A percentile compares a stretch with the other conserved stretches of the same genome.
phyloP scores from a whole-genome alignment of 805 yeast genomes.

The Isabelozyma heimii region DNA sequence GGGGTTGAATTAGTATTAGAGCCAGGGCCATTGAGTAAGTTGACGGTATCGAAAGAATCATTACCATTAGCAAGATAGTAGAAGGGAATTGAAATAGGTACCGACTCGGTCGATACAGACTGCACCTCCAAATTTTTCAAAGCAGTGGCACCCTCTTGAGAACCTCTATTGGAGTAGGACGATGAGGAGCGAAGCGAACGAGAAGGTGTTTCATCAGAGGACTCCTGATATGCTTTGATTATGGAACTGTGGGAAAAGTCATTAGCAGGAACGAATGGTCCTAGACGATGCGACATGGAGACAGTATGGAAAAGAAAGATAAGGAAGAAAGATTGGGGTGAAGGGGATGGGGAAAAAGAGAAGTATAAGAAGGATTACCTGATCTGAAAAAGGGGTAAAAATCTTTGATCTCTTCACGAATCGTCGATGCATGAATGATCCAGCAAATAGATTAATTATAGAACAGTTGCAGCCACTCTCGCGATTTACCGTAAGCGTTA shows the following conservation, averaged over 20 bases:
- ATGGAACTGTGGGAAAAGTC: not conserved
- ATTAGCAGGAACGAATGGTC: not conserved
- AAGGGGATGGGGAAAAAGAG: not conserved
- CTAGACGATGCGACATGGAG: not conserved
- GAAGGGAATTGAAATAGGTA: slow-evolving; percentile 28
- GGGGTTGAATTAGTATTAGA: slow-evolving; percentile 4
- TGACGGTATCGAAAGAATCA: slow-evolving; percentile 23
- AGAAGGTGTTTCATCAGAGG: not conserved
- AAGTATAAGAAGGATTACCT: not conserved
- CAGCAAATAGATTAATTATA: no score
- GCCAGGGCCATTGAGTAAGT: slow-evolving; percentile 11
- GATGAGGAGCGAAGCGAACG: not conserved
- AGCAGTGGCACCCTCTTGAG: not conserved
- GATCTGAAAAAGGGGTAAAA: not conserved
- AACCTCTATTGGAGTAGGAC: not conserved
- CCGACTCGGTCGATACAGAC: slow-evolving; percentile 22
- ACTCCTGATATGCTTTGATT: not conserved
- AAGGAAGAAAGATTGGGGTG: not conserved
- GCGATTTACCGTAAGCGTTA: not conserved
- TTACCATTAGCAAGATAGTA: slow-evolving; percentile 16
- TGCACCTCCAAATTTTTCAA: slow-evolving; percentile 15
- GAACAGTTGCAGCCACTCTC: no score
- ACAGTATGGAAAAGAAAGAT: not conserved
- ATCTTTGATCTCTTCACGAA: no score
- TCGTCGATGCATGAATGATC: not conserved